Base-by-base conservation (phyloP, 2,329 filamentous ascomycete species). In the Penicillium sp. region DNA sequence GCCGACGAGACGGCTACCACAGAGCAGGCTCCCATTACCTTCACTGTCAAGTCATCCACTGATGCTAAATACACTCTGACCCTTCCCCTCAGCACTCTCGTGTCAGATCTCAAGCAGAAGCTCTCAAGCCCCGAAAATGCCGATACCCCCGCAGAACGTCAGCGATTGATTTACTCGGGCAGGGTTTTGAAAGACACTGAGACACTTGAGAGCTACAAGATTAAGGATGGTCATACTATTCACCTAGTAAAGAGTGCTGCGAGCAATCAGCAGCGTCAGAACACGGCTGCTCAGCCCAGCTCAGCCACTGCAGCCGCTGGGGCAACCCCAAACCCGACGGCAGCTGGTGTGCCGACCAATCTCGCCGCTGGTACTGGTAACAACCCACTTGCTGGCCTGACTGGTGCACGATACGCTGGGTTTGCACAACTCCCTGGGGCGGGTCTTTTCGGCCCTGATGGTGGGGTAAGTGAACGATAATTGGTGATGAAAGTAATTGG, bases 11-110 rank as follows among this genome's bases (percentile, higher is more conserved):
- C 65, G 55, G 59, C 69, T 57, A 48, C 78, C 68, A 73, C 79
- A 53, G 82, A 85, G 67, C 90, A 92, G 69, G 78, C 87, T 68
- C 87, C 92, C 68, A 79, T 99, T 78, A 96, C 90, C 74, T 97
- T 99, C 84, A 94, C 91, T 78, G 88, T 99, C 77, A 99, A 97
- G 81, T 90, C 90, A n/a, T 92, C 91, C n/a, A 88, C 87, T 67
- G 92, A 97, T 71, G 86, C 84, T 72, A 91, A 89, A 74, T 92
- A 91, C 71, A 87, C 84, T 50, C 80, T 99, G 71, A 95, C 91
- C 54, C 87, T 97, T 69, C 77, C 88, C 55, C 83, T 88, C 62
- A 84, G 85, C 35, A 90, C 88, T 46, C 89, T 88, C 8, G 88
- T 97, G 41, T 81, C 84, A 55, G 91, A 97, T 59, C 84, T 99